phyloP scores from a whole-genome alignment of 345 rosid genomes.

The Hibiscus syriacus region DNA sequence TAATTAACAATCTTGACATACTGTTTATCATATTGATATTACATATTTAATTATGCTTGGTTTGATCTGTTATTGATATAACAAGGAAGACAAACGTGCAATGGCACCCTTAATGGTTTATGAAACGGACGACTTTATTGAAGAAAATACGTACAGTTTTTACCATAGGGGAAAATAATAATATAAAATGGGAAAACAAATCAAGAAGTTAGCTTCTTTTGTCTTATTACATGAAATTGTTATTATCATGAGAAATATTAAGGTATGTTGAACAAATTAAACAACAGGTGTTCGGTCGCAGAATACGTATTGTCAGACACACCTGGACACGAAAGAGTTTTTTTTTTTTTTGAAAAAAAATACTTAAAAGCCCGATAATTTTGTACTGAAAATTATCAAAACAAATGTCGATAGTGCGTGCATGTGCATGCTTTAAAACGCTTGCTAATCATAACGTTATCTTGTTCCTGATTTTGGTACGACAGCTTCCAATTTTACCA shows the following conservation, averaged over 20 bases:
- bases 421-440: no score
- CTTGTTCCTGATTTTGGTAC: no score
- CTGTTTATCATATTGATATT: no score
- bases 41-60: neutral
- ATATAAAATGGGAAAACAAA: neutral
- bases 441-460: no score
- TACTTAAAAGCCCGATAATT: no score
- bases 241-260: no score
- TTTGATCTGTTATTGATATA: slow-evolving; percentile 1
- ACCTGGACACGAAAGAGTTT: neutral
- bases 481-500: no score
- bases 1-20: no score
- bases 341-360: no score
- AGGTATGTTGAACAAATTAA: neutral
- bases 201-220: neutral
- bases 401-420: no score
- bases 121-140: neutral
- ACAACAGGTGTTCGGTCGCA: neutral
- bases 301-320: neutral
- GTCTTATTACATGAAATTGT: neutral
- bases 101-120: neutral
- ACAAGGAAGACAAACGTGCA: slow-evolving; percentile 5
- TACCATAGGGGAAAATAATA: neutral
- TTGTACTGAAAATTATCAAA: no score
- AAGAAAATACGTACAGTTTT: neutral